A percentile compares a stretch with the other conserved stretches of the same genome.
These are phyloP conservation scores for Bruguiera hainesii DNA, from an alignment of 441 rosid genomes.

Conservation along the genomic window DNA sequence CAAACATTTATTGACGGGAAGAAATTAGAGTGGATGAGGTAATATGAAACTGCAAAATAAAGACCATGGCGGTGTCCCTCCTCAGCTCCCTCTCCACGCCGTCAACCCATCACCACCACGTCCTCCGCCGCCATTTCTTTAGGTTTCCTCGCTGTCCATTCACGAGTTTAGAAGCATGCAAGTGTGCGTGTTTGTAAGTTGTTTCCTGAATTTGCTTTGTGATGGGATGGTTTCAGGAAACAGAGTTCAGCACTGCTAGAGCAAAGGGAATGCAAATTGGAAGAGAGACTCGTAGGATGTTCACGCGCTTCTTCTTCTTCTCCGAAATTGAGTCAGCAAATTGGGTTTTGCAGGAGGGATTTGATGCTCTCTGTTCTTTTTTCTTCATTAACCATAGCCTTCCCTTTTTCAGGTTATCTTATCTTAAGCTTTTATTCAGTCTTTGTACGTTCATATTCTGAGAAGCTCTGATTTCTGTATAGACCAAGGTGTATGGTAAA, in stretches of 20 bases:
- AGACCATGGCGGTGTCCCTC: slow-evolving; percentile 37
- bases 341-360: slow-evolving; percentile 58
- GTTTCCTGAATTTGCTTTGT: not conserved
- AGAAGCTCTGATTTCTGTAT: not conserved
- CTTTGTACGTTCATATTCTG: not conserved
- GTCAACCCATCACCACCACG: no score
- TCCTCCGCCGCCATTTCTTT: slow-evolving; percentile 28
- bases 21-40: slow-evolving; percentile 17
- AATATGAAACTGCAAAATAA: not conserved
- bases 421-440: not conserved
- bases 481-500: not conserved
- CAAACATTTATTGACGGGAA: no score
- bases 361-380: slow-evolving; percentile 61
- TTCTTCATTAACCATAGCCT: slow-evolving; percentile 44
- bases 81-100: slow-evolving; percentile 34
- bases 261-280: slow-evolving; percentile 39
- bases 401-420: slow-evolving; percentile 46
- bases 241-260: slow-evolving; percentile 30
- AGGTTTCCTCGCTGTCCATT: slow-evolving; percentile 29
- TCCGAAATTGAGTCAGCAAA: slow-evolving; percentile 29
- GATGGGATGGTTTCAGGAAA: slow-evolving; percentile 29
- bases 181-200: not conserved
- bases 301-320: slow-evolving; percentile 30
- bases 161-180: not conserved
- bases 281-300: slow-evolving; percentile 29